Base-by-base conservation (phyloP, 2,329 filamentous ascomycete genomes). In the Diaporthe sp. region DNA sequence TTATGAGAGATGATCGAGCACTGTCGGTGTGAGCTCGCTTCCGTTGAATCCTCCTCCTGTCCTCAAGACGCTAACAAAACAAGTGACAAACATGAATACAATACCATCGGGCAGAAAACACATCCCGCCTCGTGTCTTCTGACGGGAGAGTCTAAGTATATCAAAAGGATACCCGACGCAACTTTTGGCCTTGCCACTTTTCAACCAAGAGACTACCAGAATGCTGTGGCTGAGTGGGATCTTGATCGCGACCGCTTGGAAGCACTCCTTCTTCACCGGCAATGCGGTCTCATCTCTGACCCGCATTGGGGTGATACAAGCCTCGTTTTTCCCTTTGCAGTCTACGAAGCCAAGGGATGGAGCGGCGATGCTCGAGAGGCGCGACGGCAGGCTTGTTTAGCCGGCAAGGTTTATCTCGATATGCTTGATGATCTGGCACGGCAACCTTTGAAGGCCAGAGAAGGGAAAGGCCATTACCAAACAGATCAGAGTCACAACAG, bases 171-270 rank as follows among this genome's bases (percentile, higher is more conserved):
- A 7, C 55, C 55, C 7, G 55, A 57, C 55, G 55, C 28, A 57
- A 57, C 55, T 34, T 57, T 57, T 57, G 28, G 55, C 28, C 55
- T 57, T 37, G 55, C 55, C 3, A 57, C 25, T 20, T 57, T 57
- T 25, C 55, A 57, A 34, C 55, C 28, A 34, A 57, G 55, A 34
- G 55, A 57, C 15, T 57, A 57, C 55, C 55, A 57, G 55, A 57
- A 57, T 25, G 28, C 28, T 8, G 55, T 57, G 55, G 55, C 55
- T 57, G 55, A 57, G 10, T 57, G 28, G 28, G 55, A 57, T 34
- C 55, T 57, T 34, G 55, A 57, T 17, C 55, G 55, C 17, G 55
- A 57, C 28, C 25, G 55, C 15, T 57, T 57, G 28, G 55, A 57
- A 34, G 55, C 55, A 34, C 55, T 57, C 9, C 28, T 57, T 34